Evolutionary conservation across 148 eudicot species (phyloP).

Genomic region (Chenopodium suecicum): DNA sequence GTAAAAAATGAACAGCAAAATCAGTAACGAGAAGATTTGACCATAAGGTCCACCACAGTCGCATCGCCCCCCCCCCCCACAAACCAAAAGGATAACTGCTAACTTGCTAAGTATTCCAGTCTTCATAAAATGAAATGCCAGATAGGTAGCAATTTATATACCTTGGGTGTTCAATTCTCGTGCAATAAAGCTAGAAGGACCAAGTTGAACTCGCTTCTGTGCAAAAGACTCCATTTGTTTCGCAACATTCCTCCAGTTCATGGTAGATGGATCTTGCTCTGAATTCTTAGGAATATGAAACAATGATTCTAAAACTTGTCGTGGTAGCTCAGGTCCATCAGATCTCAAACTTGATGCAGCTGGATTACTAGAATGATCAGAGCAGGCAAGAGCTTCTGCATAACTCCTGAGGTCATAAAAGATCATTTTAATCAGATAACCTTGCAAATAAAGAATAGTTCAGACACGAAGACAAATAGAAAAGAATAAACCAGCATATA

Average conservation of each 20-base stretch:
- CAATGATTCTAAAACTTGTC: constrained; percentile 70
- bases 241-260: constrained; percentile 88
- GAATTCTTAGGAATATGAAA: constrained; percentile 64
- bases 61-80: not conserved
- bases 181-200: constrained; percentile 41
- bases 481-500: not conserved
- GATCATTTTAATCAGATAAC: constrained; percentile 18
- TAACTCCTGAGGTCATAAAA: constrained; percentile 48
- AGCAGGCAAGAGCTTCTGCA: constrained; percentile 51
- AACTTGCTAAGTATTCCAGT: not conserved
- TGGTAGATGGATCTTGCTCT: constrained; percentile 60
- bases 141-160: constrained; percentile 26
- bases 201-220: constrained; percentile 45
- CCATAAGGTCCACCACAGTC: not conserved
- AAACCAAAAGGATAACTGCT: not conserved
- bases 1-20: not conserved
- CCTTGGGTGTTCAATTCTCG: constrained; percentile 42
- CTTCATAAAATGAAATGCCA: constrained; percentile 6
- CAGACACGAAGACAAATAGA: not conserved
- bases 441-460: not conserved
- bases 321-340: constrained; percentile 58
- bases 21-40: not conserved
- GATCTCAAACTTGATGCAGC: constrained; percentile 27
- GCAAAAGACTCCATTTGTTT: constrained; percentile 83
- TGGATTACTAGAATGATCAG: constrained; percentile 36